These are phyloP conservation scores for Jacaranda mimosifolia DNA, from an alignment of 257 asterid species.

Conservation along the genomic window DNA sequence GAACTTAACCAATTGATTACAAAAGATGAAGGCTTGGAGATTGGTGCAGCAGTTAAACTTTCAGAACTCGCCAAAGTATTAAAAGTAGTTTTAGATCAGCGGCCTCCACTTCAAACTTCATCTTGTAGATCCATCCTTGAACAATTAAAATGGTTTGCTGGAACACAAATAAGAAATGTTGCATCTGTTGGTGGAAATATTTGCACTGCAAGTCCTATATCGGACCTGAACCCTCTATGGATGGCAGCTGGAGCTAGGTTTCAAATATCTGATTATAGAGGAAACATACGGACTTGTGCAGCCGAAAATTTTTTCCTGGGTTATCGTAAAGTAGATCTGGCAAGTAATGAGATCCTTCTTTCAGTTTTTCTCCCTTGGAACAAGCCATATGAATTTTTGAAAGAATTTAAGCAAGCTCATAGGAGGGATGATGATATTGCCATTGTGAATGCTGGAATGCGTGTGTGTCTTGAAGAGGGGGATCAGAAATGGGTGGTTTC, in stretches of 20 bases:
- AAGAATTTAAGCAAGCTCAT: constrained; percentile 95
- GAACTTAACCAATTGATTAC: constrained; percentile 68
- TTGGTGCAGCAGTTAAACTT: constrained; percentile 89
- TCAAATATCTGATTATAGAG: constrained; percentile 65
- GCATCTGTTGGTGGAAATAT: constrained; percentile 97
- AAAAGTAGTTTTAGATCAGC: constrained; percentile 52
- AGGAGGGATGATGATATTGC: constrained; percentile 98
- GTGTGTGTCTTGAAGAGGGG: constrained; percentile 67
- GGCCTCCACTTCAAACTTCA: constrained; percentile 66
- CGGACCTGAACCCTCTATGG: constrained; percentile 97
- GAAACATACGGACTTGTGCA: constrained; percentile 63
- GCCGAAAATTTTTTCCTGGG: constrained; percentile 83
- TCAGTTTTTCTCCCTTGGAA: constrained; percentile 93
- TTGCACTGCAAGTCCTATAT: constrained; percentile 98
- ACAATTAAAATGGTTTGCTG: constrained; percentile 97
- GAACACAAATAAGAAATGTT: constrained; percentile 83
- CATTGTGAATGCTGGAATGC: constrained; percentile 95
- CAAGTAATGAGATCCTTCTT: constrained; percentile 72
- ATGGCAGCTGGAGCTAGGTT: constrained; percentile 87
- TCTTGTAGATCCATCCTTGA: constrained; percentile 81
- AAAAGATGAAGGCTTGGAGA: constrained; percentile 82
- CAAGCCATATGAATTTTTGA: constrained; percentile 68
- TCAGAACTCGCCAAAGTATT: constrained; percentile 73
- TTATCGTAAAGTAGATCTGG: constrained; percentile 87
- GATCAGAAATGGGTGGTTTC: constrained; percentile 73